A percentile compares a stretch with the other conserved stretches of the same genome.
These are phyloP conservation scores for Gypsophila paniculata DNA, from an alignment of 179 eudicot species.

Conservation along the genomic window DNA sequence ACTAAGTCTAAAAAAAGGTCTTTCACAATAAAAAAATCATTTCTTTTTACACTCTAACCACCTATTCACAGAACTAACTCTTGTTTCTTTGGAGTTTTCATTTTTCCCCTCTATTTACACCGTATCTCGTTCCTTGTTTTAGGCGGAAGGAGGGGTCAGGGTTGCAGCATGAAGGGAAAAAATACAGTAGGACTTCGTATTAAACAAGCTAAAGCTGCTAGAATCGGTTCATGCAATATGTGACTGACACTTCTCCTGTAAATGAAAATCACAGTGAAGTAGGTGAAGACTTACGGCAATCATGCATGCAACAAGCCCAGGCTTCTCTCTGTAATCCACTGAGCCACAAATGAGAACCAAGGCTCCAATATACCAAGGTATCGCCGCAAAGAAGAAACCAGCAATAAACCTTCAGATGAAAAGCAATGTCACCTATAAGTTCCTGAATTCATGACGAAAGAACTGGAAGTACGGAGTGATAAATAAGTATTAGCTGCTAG, in stretches of 20 bases:
- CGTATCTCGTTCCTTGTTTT: neutral
- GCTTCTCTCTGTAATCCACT: conserved; percentile 79
- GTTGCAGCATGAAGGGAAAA: too few relatives aligned
- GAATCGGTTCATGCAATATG: neutral
- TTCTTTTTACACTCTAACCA: too few relatives aligned
- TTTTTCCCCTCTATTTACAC: neutral
- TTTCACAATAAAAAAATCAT: too few relatives aligned
- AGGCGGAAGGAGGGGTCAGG: neutral
- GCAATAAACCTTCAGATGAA: conserved; percentile 53
- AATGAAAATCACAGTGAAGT: neutral
- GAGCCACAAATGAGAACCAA: conserved; percentile 59
- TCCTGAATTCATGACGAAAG: neutral
- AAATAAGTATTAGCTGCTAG: neutral
- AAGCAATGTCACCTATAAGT: neutral
- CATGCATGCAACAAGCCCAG: conserved; percentile 81
- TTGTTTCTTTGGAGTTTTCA: neutral
- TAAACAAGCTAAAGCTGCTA: neutral
- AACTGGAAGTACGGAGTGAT: neutral
- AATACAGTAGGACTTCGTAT: neutral
- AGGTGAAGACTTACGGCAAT: conserved; percentile 58
- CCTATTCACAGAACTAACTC: neutral
- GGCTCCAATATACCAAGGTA: conserved; percentile 96
- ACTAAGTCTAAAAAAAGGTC: too few relatives aligned
- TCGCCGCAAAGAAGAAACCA: conserved; percentile 75
- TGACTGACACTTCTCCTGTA: neutral